phyloP scores from a whole-genome alignment of 2,329 filamentous ascomycete species.

The Cytospora leucostoma region DNA sequence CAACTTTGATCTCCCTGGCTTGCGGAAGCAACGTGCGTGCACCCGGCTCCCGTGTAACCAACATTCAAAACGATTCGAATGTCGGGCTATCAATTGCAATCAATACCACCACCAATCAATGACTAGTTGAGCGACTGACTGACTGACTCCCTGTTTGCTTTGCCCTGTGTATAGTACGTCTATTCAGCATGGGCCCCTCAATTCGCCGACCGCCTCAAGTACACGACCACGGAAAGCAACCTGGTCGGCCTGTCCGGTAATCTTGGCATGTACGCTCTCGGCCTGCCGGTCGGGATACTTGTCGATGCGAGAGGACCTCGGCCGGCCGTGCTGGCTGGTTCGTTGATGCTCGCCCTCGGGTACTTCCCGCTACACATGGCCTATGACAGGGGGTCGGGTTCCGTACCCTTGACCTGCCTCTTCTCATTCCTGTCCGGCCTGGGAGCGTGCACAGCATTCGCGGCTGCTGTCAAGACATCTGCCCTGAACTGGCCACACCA shows the following conservation, averaged over 20 bases:
- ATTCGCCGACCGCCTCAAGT: slow-evolving; percentile 81
- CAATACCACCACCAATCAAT: background rate
- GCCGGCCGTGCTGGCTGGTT: slow-evolving; percentile 74
- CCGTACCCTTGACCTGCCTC: slow-evolving; percentile 69
- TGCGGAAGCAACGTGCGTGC: slow-evolving; percentile 85
- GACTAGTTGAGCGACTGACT: background rate
- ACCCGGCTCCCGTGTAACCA: background rate
- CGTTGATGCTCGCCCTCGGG: slow-evolving; percentile 70
- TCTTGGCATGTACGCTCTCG: slow-evolving; percentile 89
- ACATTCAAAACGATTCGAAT: background rate
- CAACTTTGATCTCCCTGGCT: slow-evolving; percentile 80
- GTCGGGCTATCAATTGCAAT: background rate
- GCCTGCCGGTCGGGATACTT: slow-evolving; percentile 85
- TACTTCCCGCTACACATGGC: slow-evolving; percentile 86
- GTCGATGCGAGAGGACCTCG: slow-evolving; percentile 82
- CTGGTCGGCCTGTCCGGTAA: slow-evolving; percentile 85
- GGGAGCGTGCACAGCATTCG: slow-evolving; percentile 89
- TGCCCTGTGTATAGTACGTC: slow-evolving; percentile 69
- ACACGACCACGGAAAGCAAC: slow-evolving; percentile 92
- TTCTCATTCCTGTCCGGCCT: slow-evolving; percentile 85
- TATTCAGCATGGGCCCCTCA: slow-evolving; percentile 98
- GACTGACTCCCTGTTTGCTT: slow-evolving; percentile 25
- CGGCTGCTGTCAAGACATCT: slow-evolving; percentile 80
- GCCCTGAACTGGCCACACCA: slow-evolving; percentile 91
- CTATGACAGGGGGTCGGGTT: slow-evolving; percentile 67